Conservation (phyloP, 345 rosid species). For the Orychophragmus violaceus region DNA sequence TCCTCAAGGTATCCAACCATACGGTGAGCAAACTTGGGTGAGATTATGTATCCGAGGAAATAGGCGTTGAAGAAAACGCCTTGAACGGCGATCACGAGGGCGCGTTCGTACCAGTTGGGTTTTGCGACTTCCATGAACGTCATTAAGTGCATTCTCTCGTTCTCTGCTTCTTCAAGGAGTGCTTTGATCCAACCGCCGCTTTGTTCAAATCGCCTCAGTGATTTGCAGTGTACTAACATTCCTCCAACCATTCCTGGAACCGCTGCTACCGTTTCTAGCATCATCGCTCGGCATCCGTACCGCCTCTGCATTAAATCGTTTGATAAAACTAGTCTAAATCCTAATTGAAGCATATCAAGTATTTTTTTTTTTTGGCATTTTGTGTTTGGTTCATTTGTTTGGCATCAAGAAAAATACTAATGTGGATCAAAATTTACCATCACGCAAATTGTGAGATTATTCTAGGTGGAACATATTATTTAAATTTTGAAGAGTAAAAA, state of each 20-base stretch:
- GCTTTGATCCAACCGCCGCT: constrained; percentile 88
- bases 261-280: constrained; percentile 84
- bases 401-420: too few species aligned
- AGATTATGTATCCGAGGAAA: constrained; percentile 57
- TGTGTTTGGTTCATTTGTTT: too few species aligned
- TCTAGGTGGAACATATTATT: too few species aligned
- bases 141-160: constrained; percentile 88
- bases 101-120: constrained; percentile 78
- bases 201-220: constrained; percentile 62
- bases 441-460: too few species aligned
- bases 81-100: constrained; percentile 60
- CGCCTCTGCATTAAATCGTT: constrained; percentile 44
- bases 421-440: too few species aligned
- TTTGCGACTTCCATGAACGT: constrained; percentile 76
- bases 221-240: constrained; percentile 68
- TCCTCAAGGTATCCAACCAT: constrained; percentile 80
- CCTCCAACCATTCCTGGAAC: constrained; percentile 87
- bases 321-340: too few species aligned
- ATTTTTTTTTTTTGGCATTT: too few species aligned
- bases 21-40: constrained; percentile 77
- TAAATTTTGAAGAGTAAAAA: too few species aligned
- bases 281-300: constrained; percentile 81
- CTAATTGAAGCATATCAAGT: too few species aligned
- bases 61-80: constrained; percentile 78
- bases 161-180: constrained; percentile 77